Evolutionary conservation across 192 early-diverging fungal genomes (phyloP).

Genomic region (Coemansia sp.): DNA sequence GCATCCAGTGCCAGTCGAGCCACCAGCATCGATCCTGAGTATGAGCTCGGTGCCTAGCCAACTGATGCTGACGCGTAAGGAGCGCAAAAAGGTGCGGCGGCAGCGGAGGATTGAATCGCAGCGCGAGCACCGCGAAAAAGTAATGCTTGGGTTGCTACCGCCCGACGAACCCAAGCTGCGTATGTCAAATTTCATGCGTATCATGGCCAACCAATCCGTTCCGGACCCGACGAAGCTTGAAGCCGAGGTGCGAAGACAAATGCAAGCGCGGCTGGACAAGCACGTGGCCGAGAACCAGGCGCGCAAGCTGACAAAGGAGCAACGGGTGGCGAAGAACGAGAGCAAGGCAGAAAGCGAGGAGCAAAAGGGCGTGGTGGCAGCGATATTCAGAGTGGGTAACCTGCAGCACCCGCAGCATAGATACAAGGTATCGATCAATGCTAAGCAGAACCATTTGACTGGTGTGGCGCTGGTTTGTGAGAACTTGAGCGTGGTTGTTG

Average conservation of each 20-base stretch:
- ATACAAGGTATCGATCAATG: slow-evolving; percentile 91
- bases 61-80: slow-evolving; percentile 56
- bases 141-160: slow-evolving; percentile 86
- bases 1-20: slow-evolving; percentile 37
- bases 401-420: slow-evolving; percentile 77
- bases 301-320: slow-evolving; percentile 84
- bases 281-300: slow-evolving; percentile 83
- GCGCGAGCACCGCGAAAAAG: slow-evolving; percentile 93
- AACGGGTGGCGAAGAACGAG: slow-evolving; percentile 72
- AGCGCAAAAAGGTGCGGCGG: slow-evolving; percentile 89
- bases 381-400: slow-evolving; percentile 73
- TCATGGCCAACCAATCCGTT: slow-evolving; percentile 92
- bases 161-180: slow-evolving; percentile 91
- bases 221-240: slow-evolving; percentile 95
- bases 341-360: slow-evolving; percentile 75
- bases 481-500: slow-evolving; percentile 77
- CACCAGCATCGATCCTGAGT: slow-evolving; percentile 23
- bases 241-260: slow-evolving; percentile 83
- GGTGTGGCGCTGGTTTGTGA: slow-evolving; percentile 76
- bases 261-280: slow-evolving; percentile 71
- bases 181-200: slow-evolving; percentile 91
- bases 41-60: slow-evolving; percentile 23
- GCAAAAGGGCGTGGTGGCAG: slow-evolving; percentile 66
- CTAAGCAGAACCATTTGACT: slow-evolving; percentile 78
- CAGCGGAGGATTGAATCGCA: slow-evolving; percentile 80